A percentile compares a stretch with the other conserved stretches of the same genome.
phyloP scores from a whole-genome alignment of 2,329 filamentous ascomycete species.

The Epichloe scottii region DNA sequence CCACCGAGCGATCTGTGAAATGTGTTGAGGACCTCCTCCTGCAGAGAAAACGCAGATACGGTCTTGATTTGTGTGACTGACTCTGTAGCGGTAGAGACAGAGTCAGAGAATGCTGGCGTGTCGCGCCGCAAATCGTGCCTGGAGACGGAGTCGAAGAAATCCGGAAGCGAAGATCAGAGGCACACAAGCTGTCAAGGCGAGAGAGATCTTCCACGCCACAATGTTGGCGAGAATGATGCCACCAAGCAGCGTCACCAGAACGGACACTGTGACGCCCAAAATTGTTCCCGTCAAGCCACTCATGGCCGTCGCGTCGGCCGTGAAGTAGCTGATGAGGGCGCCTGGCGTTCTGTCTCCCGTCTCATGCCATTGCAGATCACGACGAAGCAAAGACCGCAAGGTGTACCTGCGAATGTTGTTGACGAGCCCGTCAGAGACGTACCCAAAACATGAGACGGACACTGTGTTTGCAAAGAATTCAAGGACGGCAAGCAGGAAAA shows the following conservation, averaged over 20 bases:
- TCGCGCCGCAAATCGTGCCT: slow-evolving; percentile 48
- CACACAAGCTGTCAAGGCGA: slow-evolving; percentile 57
- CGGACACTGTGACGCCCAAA: slow-evolving; percentile 56
- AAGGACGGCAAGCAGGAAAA: slow-evolving; percentile 37
- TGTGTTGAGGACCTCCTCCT: slow-evolving; percentile 36
- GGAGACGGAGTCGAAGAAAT: slow-evolving; percentile 52
- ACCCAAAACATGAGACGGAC: slow-evolving; percentile 36
- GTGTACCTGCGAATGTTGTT: slow-evolving; percentile 51
- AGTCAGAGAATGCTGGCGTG: slow-evolving; percentile 53
- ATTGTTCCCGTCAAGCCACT: slow-evolving; percentile 59
- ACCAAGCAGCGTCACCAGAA: slow-evolving; percentile 53
- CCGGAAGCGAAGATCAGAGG: slow-evolving; percentile 58
- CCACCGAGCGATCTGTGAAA: slow-evolving; percentile 38
- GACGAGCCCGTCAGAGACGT: slow-evolving; percentile 48
- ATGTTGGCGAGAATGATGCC: slow-evolving; percentile 59
- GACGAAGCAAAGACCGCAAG: slow-evolving; percentile 51
- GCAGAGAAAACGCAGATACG: slow-evolving; percentile 40
- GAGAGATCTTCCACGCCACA: slow-evolving; percentile 62
- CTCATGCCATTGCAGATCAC: slow-evolving; percentile 61
- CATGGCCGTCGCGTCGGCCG: slow-evolving; percentile 53
- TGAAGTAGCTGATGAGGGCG: slow-evolving; percentile 53
- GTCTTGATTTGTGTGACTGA: slow-evolving; percentile 55
- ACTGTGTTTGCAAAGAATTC: slow-evolving; percentile 37
- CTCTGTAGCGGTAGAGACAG: slow-evolving; percentile 53
- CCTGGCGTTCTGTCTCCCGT: slow-evolving; percentile 49